Conservation (phyloP, 1,139 yeast species). For the Kurtzmaniella quercitrusa region DNA sequence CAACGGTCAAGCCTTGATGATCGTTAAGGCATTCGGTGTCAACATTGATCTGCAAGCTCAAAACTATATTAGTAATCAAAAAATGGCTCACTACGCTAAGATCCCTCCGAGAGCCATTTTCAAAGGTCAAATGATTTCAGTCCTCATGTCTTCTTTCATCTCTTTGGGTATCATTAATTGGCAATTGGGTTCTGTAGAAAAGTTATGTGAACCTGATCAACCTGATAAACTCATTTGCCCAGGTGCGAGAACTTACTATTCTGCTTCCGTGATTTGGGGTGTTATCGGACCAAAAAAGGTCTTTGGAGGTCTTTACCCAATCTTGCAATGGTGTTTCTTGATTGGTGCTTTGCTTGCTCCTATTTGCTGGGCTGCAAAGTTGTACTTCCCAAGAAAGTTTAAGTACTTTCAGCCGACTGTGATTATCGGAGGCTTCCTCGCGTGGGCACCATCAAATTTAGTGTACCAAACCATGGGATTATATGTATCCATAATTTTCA, state of each 20-base stretch:
- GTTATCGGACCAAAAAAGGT: slow-evolving; percentile 63
- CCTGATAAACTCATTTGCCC: slow-evolving; percentile 46
- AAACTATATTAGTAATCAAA: slow-evolving; percentile 45
- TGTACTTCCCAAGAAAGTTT: slow-evolving; percentile 25
- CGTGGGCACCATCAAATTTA: slow-evolving; percentile 47
- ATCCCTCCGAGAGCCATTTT: slow-evolving; percentile 60
- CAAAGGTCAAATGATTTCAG: slow-evolving; percentile 51
- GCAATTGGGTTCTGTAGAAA: slow-evolving; percentile 40
- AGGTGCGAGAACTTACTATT: slow-evolving; percentile 43
- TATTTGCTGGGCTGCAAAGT: slow-evolving; percentile 38
- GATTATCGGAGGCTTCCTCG: slow-evolving; percentile 35
- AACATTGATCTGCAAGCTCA: slow-evolving; percentile 56
- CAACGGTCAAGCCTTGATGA: slow-evolving; percentile 51
- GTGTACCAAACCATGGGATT: slow-evolving; percentile 42
- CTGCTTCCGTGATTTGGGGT: slow-evolving; percentile 59
- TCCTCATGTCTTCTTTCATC: slow-evolving; percentile 39
- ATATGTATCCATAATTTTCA: slow-evolving; percentile 37
- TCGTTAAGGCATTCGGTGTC: slow-evolving; percentile 51
- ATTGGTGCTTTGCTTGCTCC: slow-evolving; percentile 48
- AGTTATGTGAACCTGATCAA: slow-evolving; percentile 36
- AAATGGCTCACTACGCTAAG: slow-evolving; percentile 53
- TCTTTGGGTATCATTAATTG: slow-evolving; percentile 52
- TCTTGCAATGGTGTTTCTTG: slow-evolving; percentile 48
- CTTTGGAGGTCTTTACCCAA: slow-evolving; percentile 46
- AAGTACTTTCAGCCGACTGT: slow-evolving; percentile 39